Evolutionary conservation across 495 filamentous ascomycete species (phyloP).

Genomic region (Lindgomyces ingoldianus): DNA sequence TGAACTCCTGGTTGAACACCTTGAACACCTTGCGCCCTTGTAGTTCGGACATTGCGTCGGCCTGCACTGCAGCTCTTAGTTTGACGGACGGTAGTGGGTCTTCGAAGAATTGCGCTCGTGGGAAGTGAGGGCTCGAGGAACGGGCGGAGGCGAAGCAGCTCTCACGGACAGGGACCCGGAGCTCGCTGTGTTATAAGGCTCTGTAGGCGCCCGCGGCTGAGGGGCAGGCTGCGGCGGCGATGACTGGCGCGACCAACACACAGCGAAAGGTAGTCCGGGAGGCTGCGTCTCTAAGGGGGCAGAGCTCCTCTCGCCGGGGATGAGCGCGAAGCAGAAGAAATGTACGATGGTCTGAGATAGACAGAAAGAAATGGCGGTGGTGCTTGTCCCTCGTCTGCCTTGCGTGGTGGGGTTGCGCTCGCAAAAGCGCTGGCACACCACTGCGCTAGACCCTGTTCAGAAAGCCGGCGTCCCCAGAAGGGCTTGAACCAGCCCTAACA

Average conservation of each 20-base stretch:
- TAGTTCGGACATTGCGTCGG: slow-evolving; percentile 66
- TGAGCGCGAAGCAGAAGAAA: not conserved
- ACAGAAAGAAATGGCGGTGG: not conserved
- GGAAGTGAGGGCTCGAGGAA: not conserved
- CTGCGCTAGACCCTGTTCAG: not conserved
- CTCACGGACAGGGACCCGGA: not conserved
- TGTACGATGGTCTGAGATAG: not conserved
- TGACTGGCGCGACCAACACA: not conserved
- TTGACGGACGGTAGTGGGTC: too few species aligned
- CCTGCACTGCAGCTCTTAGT: not conserved
- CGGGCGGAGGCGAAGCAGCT: not conserved
- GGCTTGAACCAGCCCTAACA: not conserved
- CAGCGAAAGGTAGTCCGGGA: not conserved
- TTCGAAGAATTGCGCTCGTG: too few species aligned
- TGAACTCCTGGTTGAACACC: slow-evolving; percentile 99
- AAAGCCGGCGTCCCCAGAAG: not conserved
- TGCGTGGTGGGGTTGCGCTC: not conserved
- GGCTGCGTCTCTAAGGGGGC: slow-evolving; percentile 2
- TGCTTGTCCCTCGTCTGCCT: not conserved
- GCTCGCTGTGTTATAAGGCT: slow-evolving; percentile 1
- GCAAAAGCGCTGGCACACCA: not conserved
- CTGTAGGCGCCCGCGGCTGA: slow-evolving; percentile 33
- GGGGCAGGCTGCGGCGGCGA: not conserved
- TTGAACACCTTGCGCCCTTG: slow-evolving; percentile 95
- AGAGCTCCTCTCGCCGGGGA: not conserved